Conservation (phyloP, 495 filamentous ascomycete species). For the Cercophora scortea region DNA sequence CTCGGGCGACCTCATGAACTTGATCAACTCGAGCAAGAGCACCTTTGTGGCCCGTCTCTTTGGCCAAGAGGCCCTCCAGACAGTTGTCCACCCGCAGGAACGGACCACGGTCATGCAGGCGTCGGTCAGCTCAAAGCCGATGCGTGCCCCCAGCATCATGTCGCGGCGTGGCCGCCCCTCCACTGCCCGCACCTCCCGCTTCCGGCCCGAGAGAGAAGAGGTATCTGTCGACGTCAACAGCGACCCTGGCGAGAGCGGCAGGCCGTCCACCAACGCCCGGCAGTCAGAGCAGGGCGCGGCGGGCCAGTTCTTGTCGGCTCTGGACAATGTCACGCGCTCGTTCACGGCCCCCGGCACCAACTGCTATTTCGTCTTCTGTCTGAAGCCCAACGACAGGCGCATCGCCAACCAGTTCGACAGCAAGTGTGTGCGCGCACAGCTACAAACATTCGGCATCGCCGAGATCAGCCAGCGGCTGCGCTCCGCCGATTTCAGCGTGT, state of each 20-base stretch:
- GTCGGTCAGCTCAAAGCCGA: constrained; percentile 87
- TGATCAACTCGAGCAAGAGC: constrained; percentile 80
- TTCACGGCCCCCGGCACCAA: constrained; percentile 76
- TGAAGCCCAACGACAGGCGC: constrained; percentile 94
- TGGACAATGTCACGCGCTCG: constrained; percentile 82
- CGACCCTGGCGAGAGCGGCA: constrained; percentile 34
- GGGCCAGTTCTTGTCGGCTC: constrained; percentile 80
- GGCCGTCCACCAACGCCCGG: constrained; percentile 25
- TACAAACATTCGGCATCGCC: constrained; percentile 92
- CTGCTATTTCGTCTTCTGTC: constrained; percentile 90
- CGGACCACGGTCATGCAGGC: constrained; percentile 90
- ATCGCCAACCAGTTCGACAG: constrained; percentile 99
- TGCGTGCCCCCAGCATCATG: constrained; percentile 88
- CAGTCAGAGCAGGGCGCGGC: constrained; percentile 71
- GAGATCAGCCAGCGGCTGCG: constrained; percentile 90
- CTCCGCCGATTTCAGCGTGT: constrained; percentile 91
- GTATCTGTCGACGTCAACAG: constrained; percentile 31
- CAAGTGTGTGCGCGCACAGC: constrained; percentile 90
- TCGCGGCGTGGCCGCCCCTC: constrained; percentile 46
- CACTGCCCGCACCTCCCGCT: constrained; percentile 23
- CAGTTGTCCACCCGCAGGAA: constrained; percentile 84
- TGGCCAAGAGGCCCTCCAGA: constrained; percentile 85
- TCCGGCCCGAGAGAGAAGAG: constrained; percentile 35
- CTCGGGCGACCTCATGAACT: constrained; percentile 90
- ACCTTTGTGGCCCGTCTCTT: constrained; percentile 85